Conservation (phyloP, 225 moss, liverwort and hornwort genomes). For the Polytrichum formosum region DNA sequence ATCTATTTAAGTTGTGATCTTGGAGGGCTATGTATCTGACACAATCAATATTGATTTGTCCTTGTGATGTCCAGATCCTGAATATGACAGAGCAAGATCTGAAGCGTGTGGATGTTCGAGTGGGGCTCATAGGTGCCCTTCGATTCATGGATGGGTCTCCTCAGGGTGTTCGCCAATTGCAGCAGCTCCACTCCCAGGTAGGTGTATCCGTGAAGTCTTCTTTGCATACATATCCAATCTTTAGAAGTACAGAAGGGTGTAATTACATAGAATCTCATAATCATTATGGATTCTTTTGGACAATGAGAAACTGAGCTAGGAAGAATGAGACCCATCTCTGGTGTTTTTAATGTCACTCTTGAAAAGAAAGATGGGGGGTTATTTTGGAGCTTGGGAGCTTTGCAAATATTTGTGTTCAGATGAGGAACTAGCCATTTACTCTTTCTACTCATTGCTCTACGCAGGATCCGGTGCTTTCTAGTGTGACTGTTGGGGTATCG, state of each 20-base stretch:
- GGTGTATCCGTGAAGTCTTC: neutral
- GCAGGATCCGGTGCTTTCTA: conserved; percentile 81
- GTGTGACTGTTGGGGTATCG: conserved; percentile 93
- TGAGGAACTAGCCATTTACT: neutral
- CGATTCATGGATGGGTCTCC: conserved; percentile 96
- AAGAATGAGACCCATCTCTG: too few species aligned
- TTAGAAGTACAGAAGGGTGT: too few species aligned
- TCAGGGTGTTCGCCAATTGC: conserved; percentile 96
- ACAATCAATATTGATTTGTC: conserved; percentile 7
- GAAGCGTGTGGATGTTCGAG: conserved; percentile 86
- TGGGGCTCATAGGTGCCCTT: conserved; percentile 83
- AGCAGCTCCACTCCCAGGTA: conserved; percentile 88
- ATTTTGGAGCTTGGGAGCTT: too few species aligned
- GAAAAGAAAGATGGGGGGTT: too few species aligned
- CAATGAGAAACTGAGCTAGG: too few species aligned
- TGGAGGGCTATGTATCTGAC: neutral
- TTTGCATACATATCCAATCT: too few species aligned
- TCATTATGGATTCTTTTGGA: too few species aligned
- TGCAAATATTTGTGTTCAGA: too few species aligned
- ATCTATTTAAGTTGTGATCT: conserved; percentile 1
- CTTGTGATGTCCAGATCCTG: conserved; percentile 65
- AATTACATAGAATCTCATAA: too few species aligned
- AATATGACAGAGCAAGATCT: conserved; percentile 99
- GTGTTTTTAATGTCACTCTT: too few species aligned
- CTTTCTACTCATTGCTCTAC: neutral